Percentiles rank a stretch among this genome's conserved stretches.
These are phyloP conservation scores for Penicillium sp. DNA, from an alignment of 2,329 filamentous ascomycete species.

Conservation along the genomic window DNA sequence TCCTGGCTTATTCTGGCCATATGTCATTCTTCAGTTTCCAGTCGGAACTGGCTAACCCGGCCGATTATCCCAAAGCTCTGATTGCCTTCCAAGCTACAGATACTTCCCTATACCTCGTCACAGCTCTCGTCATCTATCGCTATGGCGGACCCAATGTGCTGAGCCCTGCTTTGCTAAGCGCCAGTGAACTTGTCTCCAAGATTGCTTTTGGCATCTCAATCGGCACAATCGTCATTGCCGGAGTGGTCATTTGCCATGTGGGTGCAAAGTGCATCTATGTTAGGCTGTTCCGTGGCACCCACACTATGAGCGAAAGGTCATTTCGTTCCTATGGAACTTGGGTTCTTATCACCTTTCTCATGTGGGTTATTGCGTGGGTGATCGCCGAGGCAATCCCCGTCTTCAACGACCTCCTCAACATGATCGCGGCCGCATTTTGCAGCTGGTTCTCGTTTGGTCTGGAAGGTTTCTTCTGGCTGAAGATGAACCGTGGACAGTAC, in stretches of 20 bases:
- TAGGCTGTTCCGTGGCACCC: slow-evolving; percentile 64
- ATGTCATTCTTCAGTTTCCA: slow-evolving; percentile 69
- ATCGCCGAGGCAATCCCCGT: slow-evolving; percentile 71
- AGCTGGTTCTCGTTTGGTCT: slow-evolving; percentile 63
- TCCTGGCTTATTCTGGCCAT: slow-evolving; percentile 68
- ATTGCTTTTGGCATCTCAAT: slow-evolving; percentile 70
- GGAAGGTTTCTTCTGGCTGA: slow-evolving; percentile 40
- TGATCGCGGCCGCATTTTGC: slow-evolving; percentile 64
- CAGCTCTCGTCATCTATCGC: slow-evolving; percentile 68
- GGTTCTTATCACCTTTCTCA: slow-evolving; percentile 57
- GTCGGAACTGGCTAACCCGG: slow-evolving; percentile 63
- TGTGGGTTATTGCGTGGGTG: slow-evolving; percentile 66
- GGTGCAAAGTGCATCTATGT: slow-evolving; percentile 68
- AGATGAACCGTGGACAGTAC: slow-evolving; percentile 39
- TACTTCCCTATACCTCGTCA: slow-evolving; percentile 65
- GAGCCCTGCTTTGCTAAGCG: slow-evolving; percentile 69
- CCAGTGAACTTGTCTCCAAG: slow-evolving; percentile 59
- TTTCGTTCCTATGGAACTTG: slow-evolving; percentile 58
- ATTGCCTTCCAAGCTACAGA: slow-evolving; percentile 62
- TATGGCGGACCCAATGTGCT: slow-evolving; percentile 64
- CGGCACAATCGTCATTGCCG: slow-evolving; percentile 63
- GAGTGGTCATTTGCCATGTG: slow-evolving; percentile 70
- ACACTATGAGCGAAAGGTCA: slow-evolving; percentile 54
- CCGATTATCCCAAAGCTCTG: slow-evolving; percentile 64
- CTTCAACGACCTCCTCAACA: slow-evolving; percentile 66